Base-by-base conservation (phyloP, 306 rosid genomes). In the Malus asiatica region DNA sequence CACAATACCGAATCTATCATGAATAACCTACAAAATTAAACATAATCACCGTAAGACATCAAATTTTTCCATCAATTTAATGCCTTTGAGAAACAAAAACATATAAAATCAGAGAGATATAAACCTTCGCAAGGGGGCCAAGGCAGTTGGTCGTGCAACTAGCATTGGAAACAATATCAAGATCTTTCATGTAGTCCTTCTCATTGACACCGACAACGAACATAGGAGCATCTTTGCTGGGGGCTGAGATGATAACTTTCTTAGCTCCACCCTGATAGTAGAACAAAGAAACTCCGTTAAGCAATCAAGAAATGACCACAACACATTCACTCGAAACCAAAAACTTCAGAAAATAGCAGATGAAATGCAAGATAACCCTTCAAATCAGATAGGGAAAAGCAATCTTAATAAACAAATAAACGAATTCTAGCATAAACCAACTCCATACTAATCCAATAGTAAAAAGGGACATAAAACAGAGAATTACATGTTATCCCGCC, bases 121-220 rank as follows among this genome's bases (percentile, higher is more conserved):
- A 11, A 66, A 90, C 93, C 95, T 95, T 95, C 25, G 97, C 98
- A 5, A 92, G 90, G 25, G 96, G 91, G 52, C 96, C 97, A 86
- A 94, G 93, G 81, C 97, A 94, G 76, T 94, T 94, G 86, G 97
- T 94, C 5, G 98, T 90, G 88, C 98, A 94, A 73, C 97, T 92
- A 79, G 97, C 97, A 60, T 92, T 90, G 81, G 98, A 94, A 69
- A 94, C 90, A 81, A 91, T 82, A 83, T 88, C 3, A 64, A 87
- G 82, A 20, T 91, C 95, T 60, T 87, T 70, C 68, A 73, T 94
- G 96, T 91, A 90, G 59, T 91, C 96, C 75, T 94, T 84, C 90
- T 94, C 97, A 35, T 94, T 94, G 74, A 94, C 97, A 71, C 98
- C 98, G 20, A 94, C 83, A 83, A 94, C 98, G 75, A 91, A 90